Conservation (phyloP, 2,329 filamentous ascomycete genomes). For the Parastagonospora nodorum region DNA sequence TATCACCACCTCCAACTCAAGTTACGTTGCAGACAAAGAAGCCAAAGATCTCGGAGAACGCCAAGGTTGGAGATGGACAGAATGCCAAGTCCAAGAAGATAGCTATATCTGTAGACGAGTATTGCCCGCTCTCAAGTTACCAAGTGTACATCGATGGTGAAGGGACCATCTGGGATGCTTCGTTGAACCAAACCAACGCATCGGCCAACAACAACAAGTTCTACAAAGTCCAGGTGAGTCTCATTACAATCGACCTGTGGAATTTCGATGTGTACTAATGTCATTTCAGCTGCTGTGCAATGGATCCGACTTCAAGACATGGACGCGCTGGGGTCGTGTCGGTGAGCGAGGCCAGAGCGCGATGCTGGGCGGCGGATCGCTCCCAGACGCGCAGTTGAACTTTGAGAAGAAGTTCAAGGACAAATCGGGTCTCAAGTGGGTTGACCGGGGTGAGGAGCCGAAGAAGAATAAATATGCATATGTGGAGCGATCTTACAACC, state of each 20-base stretch:
- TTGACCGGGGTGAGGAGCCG: conserved; percentile 57
- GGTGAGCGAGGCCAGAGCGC: conserved; percentile 57
- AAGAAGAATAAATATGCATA: conserved; percentile 75
- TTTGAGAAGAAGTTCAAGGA: conserved; percentile 64
- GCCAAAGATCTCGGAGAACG: conserved; percentile 30
- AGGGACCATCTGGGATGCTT: conserved; percentile 76
- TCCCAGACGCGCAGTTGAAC: conserved; percentile 48
- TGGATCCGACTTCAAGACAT: conserved; percentile 59
- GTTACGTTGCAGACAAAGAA: conserved; percentile 21
- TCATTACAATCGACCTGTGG: background rate
- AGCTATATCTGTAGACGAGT: conserved; percentile 56
- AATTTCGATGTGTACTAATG: conserved; percentile 1
- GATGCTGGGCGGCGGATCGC: conserved; percentile 45
- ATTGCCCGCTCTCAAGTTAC: conserved; percentile 39
- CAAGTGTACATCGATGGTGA: conserved; percentile 69
- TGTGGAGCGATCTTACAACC: conserved; percentile 76
- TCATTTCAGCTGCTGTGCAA: conserved; percentile 36
- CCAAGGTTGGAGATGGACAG: conserved; percentile 52
- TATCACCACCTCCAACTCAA: conserved; percentile 14
- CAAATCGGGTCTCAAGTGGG: conserved; percentile 60
- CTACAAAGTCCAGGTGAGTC: conserved; percentile 69
- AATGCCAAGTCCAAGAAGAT: conserved; percentile 49
- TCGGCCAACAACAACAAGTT: conserved; percentile 81
- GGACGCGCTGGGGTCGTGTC: conserved; percentile 84
- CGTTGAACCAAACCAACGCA: conserved; percentile 78